Conservation (phyloP, 768 basidiomycete species). For the Rhizopogon vesiculosus region DNA sequence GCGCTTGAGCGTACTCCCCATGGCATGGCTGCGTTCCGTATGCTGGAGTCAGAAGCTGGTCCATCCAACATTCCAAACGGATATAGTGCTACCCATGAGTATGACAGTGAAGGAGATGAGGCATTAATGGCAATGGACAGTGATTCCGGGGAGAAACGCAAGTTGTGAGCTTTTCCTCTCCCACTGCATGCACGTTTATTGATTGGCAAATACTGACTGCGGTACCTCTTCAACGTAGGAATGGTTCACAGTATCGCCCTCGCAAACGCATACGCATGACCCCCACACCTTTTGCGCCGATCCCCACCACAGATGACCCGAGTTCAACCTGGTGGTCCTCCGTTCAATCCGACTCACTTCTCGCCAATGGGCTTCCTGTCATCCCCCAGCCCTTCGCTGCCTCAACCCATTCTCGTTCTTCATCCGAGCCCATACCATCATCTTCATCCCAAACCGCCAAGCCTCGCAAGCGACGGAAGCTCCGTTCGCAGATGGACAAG, state of each 20-base stretch:
- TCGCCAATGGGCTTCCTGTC: conserved; percentile 60
- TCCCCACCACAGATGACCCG: conserved; percentile 38
- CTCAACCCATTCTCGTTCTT: conserved; percentile 7
- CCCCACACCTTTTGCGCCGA: conserved; percentile 3
- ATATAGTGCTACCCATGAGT: conserved; percentile 11
- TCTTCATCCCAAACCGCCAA: conserved; percentile 10
- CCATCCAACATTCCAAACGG: conserved; percentile 31
- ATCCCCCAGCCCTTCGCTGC: conserved; percentile 39
- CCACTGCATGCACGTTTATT: background rate
- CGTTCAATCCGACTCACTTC: conserved; percentile 53
- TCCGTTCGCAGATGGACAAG: conserved; percentile 15
- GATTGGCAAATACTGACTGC: background rate
- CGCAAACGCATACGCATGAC: conserved; percentile 58
- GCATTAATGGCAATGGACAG: conserved; percentile 25
- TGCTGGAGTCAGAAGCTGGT: conserved; percentile 46
- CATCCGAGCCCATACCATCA: conserved; percentile 16
- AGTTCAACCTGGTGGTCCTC: conserved; percentile 75
- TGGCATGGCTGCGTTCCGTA: conserved; percentile 66
- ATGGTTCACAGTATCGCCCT: conserved; percentile 38
- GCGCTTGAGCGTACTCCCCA: conserved; percentile 67
- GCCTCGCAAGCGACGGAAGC: conserved; percentile 4
- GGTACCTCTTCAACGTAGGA: conserved; percentile 11
- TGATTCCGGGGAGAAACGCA: conserved; percentile 59
- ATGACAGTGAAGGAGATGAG: conserved; percentile 35
- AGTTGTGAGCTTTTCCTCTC: conserved; percentile 35